phyloP scores from a whole-genome alignment of 805 yeast species.

The Starmerella powellii region DNA sequence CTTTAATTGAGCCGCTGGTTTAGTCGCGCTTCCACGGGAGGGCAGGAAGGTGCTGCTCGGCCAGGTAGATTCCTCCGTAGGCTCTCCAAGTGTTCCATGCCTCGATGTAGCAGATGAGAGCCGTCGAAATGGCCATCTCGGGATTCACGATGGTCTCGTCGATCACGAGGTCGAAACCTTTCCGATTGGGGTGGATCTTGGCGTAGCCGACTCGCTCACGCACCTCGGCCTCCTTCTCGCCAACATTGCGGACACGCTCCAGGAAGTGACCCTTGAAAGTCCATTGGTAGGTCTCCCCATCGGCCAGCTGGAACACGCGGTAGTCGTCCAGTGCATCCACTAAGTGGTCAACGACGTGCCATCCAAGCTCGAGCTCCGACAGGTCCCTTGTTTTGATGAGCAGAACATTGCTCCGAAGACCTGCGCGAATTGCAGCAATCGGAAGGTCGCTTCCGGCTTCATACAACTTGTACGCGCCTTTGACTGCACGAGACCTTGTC shows the following conservation, averaged over 20 bases:
- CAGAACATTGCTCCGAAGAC: conserved; percentile 46
- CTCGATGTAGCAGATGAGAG: conserved; percentile 49
- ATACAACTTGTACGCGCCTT: conserved; percentile 52
- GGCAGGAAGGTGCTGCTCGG: conserved; percentile 26
- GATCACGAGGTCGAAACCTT: conserved; percentile 44
- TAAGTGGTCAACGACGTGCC: conserved; percentile 49
- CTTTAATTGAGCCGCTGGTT: no score
- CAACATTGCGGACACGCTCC: conserved; percentile 46
- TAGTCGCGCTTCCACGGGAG: conserved; percentile 25
- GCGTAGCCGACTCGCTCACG: conserved; percentile 55
- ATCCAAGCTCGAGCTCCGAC: conserved; percentile 46
- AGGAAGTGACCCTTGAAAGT: conserved; percentile 46
- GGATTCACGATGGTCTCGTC: conserved; percentile 46
- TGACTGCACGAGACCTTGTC: conserved; percentile 52
- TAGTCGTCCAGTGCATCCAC: conserved; percentile 53
- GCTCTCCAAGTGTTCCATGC: conserved; percentile 54
- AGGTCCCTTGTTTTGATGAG: conserved; percentile 38
- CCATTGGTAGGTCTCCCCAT: conserved; percentile 55
- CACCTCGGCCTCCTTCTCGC: conserved; percentile 53
- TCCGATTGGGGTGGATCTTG: conserved; percentile 41
- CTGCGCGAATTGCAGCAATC: conserved; percentile 48
- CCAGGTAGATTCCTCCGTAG: conserved; percentile 54
- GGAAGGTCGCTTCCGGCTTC: conserved; percentile 41
- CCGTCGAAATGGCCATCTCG: conserved; percentile 48
- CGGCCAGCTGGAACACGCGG: conserved; percentile 47